phyloP scores from a whole-genome alignment of 257 asterid genomes.

The Rehmannia glutinosa region DNA sequence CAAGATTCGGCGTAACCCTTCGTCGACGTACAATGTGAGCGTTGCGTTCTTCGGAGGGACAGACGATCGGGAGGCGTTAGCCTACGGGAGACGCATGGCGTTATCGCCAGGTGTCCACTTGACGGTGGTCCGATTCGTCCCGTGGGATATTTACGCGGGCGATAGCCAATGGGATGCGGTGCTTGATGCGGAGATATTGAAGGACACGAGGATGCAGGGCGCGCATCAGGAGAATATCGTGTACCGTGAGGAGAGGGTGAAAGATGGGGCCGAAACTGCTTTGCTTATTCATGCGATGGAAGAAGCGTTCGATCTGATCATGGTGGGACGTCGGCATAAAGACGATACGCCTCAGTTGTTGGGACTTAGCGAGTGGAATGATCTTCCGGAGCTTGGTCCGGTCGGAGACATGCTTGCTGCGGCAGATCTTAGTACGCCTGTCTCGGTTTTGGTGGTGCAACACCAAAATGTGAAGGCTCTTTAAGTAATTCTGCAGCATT shows the following conservation, averaged over 20 bases:
- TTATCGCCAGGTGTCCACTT: constrained; percentile 41
- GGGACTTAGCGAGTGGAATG: constrained; percentile 83
- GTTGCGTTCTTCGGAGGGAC: constrained; percentile 79
- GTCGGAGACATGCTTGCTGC: constrained; percentile 88
- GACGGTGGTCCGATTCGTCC: constrained; percentile 59
- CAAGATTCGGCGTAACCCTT: constrained; percentile 31
- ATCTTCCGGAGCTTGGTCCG: constrained; percentile 76
- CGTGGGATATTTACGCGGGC: constrained; percentile 49
- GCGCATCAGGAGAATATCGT: constrained; percentile 55
- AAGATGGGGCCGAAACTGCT: constrained; percentile 90
- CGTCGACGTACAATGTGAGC: constrained; percentile 40
- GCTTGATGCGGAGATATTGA: constrained; percentile 66
- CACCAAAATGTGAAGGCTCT: constrained; percentile 57
- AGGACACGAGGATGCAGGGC: constrained; percentile 63
- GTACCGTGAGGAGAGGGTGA: constrained; percentile 75
- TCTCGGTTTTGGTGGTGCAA: constrained; percentile 72
- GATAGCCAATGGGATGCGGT: constrained; percentile 88
- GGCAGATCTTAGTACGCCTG: constrained; percentile 50
- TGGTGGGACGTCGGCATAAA: constrained; percentile 75
- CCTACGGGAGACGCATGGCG: constrained; percentile 67
- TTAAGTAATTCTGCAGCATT: no score
- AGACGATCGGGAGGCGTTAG: constrained; percentile 80
- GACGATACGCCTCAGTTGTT: constrained; percentile 59
- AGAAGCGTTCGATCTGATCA: constrained; percentile 68
- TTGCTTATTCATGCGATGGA: constrained; percentile 57